Evolutionary conservation across 2,329 filamentous ascomycete genomes (phyloP), one percentile per base, ranked within the genome.

Genomic region (Xylariaceae sp.): DNA sequence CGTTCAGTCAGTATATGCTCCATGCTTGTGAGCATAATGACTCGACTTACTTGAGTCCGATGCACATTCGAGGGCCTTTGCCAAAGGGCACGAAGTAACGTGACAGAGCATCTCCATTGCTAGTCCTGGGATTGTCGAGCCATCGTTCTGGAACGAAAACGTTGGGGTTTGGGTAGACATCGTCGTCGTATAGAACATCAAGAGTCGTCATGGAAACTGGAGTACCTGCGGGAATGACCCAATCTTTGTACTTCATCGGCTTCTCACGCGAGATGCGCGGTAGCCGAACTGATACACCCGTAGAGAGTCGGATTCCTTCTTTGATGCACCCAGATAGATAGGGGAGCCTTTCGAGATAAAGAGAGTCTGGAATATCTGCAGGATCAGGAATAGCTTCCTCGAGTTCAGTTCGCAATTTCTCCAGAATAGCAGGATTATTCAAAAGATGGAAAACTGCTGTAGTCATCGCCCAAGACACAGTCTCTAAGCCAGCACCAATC

Each of bases 61-160:
- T 49, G 11, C 47, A 49, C 47, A 49, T 49, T 12, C 47, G 42
- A 12, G 42, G 36, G 6, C 47, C 47, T 22, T 49, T 49, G 2
- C 47, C 47, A 11, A 49, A 49, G 30, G 47, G 47, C 11, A 49
- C 47, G 14, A 49, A 49, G 15, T 41, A 49, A 33, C 47, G 47
- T 38, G 18, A 42, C n/a, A 49, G 30, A 11, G 39, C 15, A 10
- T 49, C 47, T 9, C 47, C 47, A 15, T 45, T 39, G 12, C 38
- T 30, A 5, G 47, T 45, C 30, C 41, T 45, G 5, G 42, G 36
- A 19, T 49, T 49, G 10, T 49, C 31, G 12, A 49, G 19, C 47
- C 47, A 49, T n/a, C 47, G 42, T 15, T 49, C 47, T 6, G 47
- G 47, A 30, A 42, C 12, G 19, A 45, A 45, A 14, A 15, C 12